phyloP scores from a whole-genome alignment of 2,329 filamentous ascomycete species.

The Dendryphion nanum region DNA sequence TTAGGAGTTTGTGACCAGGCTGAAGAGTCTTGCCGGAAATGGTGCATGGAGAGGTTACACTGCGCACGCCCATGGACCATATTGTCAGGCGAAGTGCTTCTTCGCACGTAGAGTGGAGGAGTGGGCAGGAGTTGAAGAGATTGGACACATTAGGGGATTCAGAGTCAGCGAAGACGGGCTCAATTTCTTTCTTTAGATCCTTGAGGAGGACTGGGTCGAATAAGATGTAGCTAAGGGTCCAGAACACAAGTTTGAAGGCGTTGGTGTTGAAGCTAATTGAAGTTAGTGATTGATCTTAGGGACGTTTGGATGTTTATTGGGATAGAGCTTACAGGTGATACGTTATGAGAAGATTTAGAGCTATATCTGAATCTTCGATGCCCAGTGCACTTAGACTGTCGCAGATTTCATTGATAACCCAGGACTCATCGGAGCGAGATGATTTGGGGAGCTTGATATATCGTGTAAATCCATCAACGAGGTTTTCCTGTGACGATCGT shows the following conservation, averaged over 20 bases:
- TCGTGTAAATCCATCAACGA: no score
- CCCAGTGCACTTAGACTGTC: no score
- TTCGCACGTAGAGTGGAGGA: not conserved
- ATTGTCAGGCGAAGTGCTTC: constrained; percentile 9
- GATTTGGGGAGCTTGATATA: no score
- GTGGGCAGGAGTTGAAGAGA: not conserved
- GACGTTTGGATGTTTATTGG: no score
- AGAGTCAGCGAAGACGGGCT: not conserved
- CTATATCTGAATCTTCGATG: no score
- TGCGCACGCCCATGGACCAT: constrained; percentile 7
- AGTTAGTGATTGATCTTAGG: no score
- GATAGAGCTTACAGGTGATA: no score
- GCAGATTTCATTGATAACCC: no score
- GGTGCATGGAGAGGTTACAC: constrained; percentile 2
- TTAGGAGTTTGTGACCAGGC: constrained; percentile 9
- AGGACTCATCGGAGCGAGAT: no score
- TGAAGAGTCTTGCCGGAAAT: constrained; percentile 9
- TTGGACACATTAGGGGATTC: not conserved
- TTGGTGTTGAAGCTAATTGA: not conserved
- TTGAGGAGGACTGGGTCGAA: not conserved
- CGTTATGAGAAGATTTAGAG: no score
- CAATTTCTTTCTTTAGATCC: not conserved
- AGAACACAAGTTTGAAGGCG: not conserved
- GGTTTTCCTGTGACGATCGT: no score
- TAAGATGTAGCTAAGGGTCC: not conserved